Conservation (phyloP, 257 asterid species). For the Cruciata laevipes region DNA sequence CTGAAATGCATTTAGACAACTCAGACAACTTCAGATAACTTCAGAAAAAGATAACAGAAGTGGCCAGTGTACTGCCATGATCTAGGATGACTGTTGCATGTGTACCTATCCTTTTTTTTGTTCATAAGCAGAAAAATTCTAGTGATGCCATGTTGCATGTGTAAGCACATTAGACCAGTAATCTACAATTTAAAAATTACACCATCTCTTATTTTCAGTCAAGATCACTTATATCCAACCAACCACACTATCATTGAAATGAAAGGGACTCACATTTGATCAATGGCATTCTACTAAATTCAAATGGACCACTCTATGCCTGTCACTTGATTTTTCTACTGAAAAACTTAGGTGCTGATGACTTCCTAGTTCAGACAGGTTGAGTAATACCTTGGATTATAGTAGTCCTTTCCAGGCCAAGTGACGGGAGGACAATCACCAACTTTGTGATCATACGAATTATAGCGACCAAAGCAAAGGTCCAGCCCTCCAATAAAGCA, state of each 20-base stretch:
- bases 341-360: neutral
- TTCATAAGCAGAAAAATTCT: too few relatives aligned
- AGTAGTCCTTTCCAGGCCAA: conserved; percentile 98
- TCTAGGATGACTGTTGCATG: neutral
- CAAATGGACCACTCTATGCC: too few relatives aligned
- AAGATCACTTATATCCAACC: neutral
- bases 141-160: neutral
- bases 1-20: conserved; percentile 26
- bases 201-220: neutral
- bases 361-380: neutral
- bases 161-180: too few relatives aligned
- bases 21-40: neutral
- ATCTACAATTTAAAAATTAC: too few relatives aligned
- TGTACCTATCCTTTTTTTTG: neutral
- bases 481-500: conserved; percentile 95
- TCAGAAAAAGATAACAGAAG: neutral
- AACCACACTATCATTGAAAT: neutral
- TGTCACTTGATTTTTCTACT: neutral
- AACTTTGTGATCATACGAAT: conserved; percentile 67
- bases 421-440: conserved; percentile 65
- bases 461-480: conserved; percentile 93
- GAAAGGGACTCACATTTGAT: neutral
- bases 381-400: conserved; percentile 70
- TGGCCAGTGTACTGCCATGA: neutral
- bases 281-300: too few relatives aligned